A percentile compares a stretch with the other conserved stretches of the same genome.
These are phyloP conservation scores for Lichtheimia corymbifera DNA, from an alignment of 371 early-diverging fungal genomes.

Conservation along the genomic window DNA sequence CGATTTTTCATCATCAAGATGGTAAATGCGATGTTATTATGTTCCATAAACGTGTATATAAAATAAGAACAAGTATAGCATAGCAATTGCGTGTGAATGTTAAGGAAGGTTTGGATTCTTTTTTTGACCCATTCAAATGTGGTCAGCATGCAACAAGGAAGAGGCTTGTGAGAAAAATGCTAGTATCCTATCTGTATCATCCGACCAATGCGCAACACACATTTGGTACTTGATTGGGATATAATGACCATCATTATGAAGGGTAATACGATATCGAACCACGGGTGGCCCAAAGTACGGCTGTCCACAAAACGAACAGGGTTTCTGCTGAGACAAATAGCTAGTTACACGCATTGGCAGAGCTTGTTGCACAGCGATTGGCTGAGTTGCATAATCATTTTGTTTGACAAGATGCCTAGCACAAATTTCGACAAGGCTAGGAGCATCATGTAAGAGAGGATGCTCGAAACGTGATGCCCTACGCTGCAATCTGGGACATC, in stretches of 20 bases:
- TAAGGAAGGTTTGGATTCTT: too few relatives aligned
- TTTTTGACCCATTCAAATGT: too few relatives aligned
- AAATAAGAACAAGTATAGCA: too few relatives aligned
- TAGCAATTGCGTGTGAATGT: too few relatives aligned
- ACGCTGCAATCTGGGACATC: slow-evolving; percentile 10
- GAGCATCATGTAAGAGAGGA: slow-evolving; percentile 16
- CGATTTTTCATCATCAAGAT: too few relatives aligned
- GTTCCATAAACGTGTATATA: too few relatives aligned
- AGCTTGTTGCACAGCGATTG: neutral
- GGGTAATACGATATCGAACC: slow-evolving; percentile 59
- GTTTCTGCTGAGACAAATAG: slow-evolving; percentile 59
- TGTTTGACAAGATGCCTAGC: slow-evolving; percentile 11
- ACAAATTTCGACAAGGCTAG: slow-evolving; percentile 23
- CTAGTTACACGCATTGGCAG: slow-evolving; percentile 18
- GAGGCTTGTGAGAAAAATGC: slow-evolving; percentile 9
- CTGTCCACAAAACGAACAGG: slow-evolving; percentile 81
- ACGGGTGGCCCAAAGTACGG: slow-evolving; percentile 71
- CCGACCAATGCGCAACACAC: slow-evolving; percentile 29
- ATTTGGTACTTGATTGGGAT: slow-evolving; percentile 22
- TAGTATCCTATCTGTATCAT: slow-evolving; percentile 22
- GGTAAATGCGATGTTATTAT: too few relatives aligned
- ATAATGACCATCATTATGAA: slow-evolving; percentile 31
- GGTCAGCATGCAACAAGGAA: neutral
- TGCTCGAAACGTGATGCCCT: slow-evolving; percentile 5
- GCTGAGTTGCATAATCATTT: neutral